These are phyloP conservation scores for Pichia kluyveri DNA, from an alignment of 805 yeast species.

Conservation along the genomic window DNA sequence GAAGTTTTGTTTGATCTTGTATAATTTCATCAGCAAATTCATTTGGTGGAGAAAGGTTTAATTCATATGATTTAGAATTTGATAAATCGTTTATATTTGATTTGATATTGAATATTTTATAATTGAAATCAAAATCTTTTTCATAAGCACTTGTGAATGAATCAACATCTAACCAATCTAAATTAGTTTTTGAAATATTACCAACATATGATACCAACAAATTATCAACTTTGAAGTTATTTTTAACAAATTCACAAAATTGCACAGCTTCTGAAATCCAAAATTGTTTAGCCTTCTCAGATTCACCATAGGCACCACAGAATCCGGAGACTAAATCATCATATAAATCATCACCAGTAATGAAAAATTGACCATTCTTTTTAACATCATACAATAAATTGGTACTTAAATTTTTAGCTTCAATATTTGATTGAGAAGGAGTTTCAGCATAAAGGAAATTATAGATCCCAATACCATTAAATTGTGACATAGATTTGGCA, in stretches of 20 bases:
- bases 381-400: conserved; percentile 30
- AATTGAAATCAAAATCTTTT: conserved; percentile 36
- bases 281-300: conserved; percentile 26
- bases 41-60: conserved; percentile 25
- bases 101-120: conserved; percentile 14
- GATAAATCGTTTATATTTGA: background rate
- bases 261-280: conserved; percentile 34
- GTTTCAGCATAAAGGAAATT: conserved; percentile 36
- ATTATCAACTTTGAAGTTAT: conserved; percentile 24
- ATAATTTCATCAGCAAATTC: conserved; percentile 29
- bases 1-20: conserved; percentile 19
- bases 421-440: conserved; percentile 35
- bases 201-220: conserved; percentile 29
- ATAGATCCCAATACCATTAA: conserved; percentile 36
- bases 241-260: conserved; percentile 24
- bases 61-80: background rate
- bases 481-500: conserved; percentile 37
- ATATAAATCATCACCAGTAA: conserved; percentile 33
- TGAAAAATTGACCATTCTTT: conserved; percentile 28
- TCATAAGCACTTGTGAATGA: conserved; percentile 21
- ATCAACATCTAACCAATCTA: background rate
- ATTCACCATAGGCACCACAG: conserved; percentile 26
- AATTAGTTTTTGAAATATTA: background rate
- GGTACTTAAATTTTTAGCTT: conserved; percentile 34
- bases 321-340: conserved; percentile 13